phyloP scores from a whole-genome alignment of 768 basidiomycete genomes.

The Baorangia bicolor region DNA sequence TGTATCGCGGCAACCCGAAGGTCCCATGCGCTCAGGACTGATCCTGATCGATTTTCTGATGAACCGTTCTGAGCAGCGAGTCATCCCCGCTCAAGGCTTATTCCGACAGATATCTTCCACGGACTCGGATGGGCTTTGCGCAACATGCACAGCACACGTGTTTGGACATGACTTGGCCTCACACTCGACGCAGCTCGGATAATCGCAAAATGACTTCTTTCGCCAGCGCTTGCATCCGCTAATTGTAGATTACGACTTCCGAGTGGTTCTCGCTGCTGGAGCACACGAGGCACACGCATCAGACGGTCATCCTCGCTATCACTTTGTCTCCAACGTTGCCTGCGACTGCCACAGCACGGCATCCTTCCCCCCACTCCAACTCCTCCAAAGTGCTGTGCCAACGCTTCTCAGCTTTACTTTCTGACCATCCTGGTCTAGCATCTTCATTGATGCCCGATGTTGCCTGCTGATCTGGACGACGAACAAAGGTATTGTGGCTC shows the following conservation, averaged over 20 bases:
- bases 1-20: conserved; percentile 21
- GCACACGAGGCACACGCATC: conserved; percentile 27
- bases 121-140: conserved; percentile 9
- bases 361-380: neutral
- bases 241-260: conserved; percentile 18
- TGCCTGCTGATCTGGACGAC: conserved; percentile 28
- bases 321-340: conserved; percentile 7
- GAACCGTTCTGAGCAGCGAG: conserved; percentile 4
- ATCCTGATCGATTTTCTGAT: conserved; percentile 21
- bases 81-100: conserved; percentile 8
- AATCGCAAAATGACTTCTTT: conserved; percentile 10
- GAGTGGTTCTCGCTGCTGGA: conserved; percentile 23
- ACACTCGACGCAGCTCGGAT: conserved; percentile 8
- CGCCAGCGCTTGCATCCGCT: conserved; percentile 5
- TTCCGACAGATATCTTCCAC: conserved; percentile 10
- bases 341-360: neutral
- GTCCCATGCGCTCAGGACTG: neutral
- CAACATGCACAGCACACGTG: conserved; percentile 30
- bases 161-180: conserved; percentile 16
- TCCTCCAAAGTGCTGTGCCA: conserved; percentile 6
- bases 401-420: neutral
- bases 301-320: conserved; percentile 3
- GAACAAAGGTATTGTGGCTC: conserved; percentile 25
- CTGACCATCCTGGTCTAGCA: neutral
- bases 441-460: conserved; percentile 25